These are phyloP conservation scores for Escallonia herrerae DNA, from an alignment of 129 eudicot genomes.

Conservation along the genomic window DNA sequence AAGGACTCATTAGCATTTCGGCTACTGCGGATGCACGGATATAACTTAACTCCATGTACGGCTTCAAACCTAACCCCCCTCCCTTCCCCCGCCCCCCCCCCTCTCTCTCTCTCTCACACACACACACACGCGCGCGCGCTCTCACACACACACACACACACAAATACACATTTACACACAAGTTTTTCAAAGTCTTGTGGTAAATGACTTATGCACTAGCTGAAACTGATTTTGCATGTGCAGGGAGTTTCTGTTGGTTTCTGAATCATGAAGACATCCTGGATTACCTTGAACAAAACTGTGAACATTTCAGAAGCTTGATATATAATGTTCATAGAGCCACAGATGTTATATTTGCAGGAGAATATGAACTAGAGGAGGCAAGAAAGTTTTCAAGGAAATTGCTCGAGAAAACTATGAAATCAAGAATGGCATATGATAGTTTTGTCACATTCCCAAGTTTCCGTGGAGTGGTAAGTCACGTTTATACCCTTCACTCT, in stretches of 20 bases:
- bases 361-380: slow-evolving; percentile 38
- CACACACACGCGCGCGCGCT: not conserved
- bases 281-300: slow-evolving; percentile 25
- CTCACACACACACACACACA: not conserved
- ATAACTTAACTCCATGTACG: slow-evolving; percentile 36
- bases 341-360: slow-evolving; percentile 43
- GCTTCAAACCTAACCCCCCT: not conserved
- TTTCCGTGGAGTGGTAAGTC: slow-evolving; percentile 36
- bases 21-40: slow-evolving; percentile 48
- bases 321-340: slow-evolving; percentile 44
- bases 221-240: not conserved
- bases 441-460: slow-evolving; percentile 21
- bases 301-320: slow-evolving; percentile 25
- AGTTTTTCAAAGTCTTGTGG: no score
- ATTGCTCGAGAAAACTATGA: slow-evolving; percentile 32
- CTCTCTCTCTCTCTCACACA: no score
- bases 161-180: no score
- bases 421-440: slow-evolving; percentile 12
- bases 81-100: not conserved
- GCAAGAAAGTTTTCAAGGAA: slow-evolving; percentile 46
- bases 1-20: slow-evolving; percentile 60
- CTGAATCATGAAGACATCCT: slow-evolving; percentile 24
- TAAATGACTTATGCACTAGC: not conserved
- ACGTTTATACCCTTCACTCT: no score
- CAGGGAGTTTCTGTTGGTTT: slow-evolving; percentile 63